phyloP scores from a whole-genome alignment of 371 early-diverging fungal species.

The Mortierella sp. region DNA sequence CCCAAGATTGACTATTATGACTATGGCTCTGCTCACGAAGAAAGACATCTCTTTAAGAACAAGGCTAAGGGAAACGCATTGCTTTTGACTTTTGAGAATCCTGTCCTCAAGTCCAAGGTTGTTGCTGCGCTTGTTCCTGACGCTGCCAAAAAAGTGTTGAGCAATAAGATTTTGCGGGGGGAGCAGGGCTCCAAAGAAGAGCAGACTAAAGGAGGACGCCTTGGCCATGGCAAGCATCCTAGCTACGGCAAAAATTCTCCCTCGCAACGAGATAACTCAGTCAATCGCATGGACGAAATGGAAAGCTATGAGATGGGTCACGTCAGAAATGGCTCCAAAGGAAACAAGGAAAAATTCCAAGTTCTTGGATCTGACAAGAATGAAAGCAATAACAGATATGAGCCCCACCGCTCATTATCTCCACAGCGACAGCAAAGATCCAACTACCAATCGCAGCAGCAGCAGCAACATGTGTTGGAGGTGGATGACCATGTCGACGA shows the following conservation, averaged over 20 bases:
- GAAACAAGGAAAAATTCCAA: neutral
- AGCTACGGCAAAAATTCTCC: neutral
- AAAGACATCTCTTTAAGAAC: constrained; percentile 27
- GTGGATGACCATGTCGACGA: constrained; percentile 25
- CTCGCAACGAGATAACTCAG: neutral
- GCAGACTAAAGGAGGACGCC: constrained; percentile 9
- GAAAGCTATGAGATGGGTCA: constrained; percentile 45
- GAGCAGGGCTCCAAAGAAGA: constrained; percentile 14
- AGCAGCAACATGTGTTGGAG: constrained; percentile 10
- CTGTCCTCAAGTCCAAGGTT: constrained; percentile 30
- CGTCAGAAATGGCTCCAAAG: constrained; percentile 10
- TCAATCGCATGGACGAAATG: neutral
- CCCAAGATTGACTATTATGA: constrained; percentile 67
- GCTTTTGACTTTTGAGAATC: constrained; percentile 49
- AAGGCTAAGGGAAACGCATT: constrained; percentile 25
- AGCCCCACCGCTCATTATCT: constrained; percentile 13
- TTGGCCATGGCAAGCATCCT: constrained; percentile 1
- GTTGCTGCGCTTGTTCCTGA: constrained; percentile 50
- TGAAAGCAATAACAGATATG: constrained; percentile 7
- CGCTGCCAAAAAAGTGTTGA: constrained; percentile 47
- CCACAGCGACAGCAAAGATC: constrained; percentile 17
- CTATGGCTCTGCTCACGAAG: constrained; percentile 48
- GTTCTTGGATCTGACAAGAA: too few species aligned
- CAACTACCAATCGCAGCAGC: constrained; percentile 2
- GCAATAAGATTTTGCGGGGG: constrained; percentile 38